Evolutionary conservation across 2,329 filamentous ascomycete species (phyloP), one percentile per base, ranked within the genome.

Genomic region (Orbilia quercus): DNA sequence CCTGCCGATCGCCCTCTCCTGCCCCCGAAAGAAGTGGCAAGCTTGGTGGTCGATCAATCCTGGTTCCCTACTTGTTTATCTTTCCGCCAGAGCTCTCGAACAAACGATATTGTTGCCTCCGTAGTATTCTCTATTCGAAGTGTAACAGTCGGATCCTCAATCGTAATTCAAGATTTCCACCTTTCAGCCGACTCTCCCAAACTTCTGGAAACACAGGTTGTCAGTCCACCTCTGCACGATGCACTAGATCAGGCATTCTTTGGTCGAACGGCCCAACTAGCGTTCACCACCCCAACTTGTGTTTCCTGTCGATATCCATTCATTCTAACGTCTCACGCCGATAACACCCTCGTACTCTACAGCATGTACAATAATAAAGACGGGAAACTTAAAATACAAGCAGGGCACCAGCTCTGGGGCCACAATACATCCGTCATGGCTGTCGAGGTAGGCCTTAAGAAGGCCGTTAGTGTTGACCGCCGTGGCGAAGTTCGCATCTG

Each of bases 341-440:
- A 97, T 80, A 97, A 97, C 79, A 96, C 93, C 0, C 83, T 96
- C 23, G 89, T 92, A 1, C 83, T 96, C 34, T 90, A 95, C 78
- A 84, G 96, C 31, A 91, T 94, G 76, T 91, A 87, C 2, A 94
- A 92, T 0, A 91, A 86, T 2, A 82, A 86, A 0, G 84, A 86
- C 0, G 82, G 84, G 0, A 69, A 73, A n/a, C 83, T 96, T 1
- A 86, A 85, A 0, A 88, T 97, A 63, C 89, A 90, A 38, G 82
- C 87, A 0, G 91, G 90, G 0, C 89, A 88, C 75, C 86, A 91
- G 25, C 85, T 97, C 4, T 96, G 91, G 91, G 93, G 93, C 6
- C 93, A 96, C 79, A 96, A 93, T 0, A 96, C 92, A 1, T 91
- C 91, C 1, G 91, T 97, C 34, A 91, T 91, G 53, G 89, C 91